Percentiles rank a stretch among this genome's conserved stretches.
These are phyloP conservation scores for Gnetum montanum DNA, from an alignment of 75 land plant species.

Conservation along the genomic window DNA sequence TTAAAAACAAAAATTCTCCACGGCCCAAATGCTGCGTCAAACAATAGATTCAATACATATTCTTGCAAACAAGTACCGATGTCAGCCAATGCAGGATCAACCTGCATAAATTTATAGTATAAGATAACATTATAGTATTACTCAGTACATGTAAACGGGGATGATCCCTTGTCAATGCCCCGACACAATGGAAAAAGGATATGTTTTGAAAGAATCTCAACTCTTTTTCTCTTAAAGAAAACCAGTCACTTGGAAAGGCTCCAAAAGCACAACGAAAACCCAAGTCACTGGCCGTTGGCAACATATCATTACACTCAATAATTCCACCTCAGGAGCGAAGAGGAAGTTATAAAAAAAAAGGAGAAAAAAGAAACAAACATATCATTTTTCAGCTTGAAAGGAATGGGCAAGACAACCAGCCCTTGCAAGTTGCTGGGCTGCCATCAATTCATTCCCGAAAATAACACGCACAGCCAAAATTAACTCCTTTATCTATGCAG, in stretches of 20 bases:
- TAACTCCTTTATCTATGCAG: not conserved
- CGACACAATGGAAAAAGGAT: not conserved
- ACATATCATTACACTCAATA: not conserved
- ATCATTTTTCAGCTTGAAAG: not conserved
- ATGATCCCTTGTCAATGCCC: not conserved
- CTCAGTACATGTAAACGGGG: not conserved
- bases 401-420: no score
- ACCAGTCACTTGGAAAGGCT: conserved; percentile 1
- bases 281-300: not conserved
- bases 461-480: not conserved
- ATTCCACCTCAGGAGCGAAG: not conserved
- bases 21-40: no score
- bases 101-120: conserved; percentile 2
- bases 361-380: conserved; percentile 3
- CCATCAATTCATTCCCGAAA: not conserved
- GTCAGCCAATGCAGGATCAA: not conserved
- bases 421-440: not conserved
- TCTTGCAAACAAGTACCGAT: conserved; percentile 2
- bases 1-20: not conserved
- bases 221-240: not conserved
- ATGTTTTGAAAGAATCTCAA: not conserved
- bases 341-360: not conserved
- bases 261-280: conserved; percentile 10
- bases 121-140: not conserved
- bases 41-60: not conserved